Conservation (phyloP, 2,329 filamentous ascomycete genomes). For the Ilyonectria destructans region DNA sequence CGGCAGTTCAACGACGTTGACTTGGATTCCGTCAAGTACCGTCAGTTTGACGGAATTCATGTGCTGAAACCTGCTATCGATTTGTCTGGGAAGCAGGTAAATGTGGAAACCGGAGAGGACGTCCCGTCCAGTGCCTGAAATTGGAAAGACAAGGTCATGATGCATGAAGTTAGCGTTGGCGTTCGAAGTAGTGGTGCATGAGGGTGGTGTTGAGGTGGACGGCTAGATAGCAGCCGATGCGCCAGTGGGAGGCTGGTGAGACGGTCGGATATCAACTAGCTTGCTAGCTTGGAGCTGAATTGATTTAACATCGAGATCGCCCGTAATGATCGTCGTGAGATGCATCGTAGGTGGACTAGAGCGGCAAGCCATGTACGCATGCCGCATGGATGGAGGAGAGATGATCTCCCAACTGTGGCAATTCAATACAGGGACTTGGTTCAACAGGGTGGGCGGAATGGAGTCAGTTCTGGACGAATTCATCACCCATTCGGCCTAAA, state of each 20-base stretch:
- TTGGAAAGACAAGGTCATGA: neutral
- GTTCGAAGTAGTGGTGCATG: neutral
- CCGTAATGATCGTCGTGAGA: conserved; percentile 25
- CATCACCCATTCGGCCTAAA: no score
- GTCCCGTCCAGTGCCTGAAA: conserved; percentile 20
- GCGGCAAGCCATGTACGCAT: conserved; percentile 49
- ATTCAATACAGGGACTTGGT: neutral
- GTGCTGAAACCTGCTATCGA: conserved; percentile 55
- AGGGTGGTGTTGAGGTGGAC: neutral
- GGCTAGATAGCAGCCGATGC: neutral
- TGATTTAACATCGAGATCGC: conserved; percentile 33
- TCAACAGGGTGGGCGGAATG: conserved; percentile 13
- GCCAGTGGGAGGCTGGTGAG: neutral
- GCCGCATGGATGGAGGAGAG: conserved; percentile 20
- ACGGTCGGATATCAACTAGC: neutral
- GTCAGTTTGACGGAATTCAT: conserved; percentile 56
- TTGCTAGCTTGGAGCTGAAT: neutral
- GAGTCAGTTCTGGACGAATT: neutral
- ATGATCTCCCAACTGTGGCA: conserved; percentile 20
- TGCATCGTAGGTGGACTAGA: conserved; percentile 16
- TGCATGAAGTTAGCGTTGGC: neutral
- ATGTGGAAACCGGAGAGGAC: conserved; percentile 30
- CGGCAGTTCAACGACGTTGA: conserved; percentile 61
- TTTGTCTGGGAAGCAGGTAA: conserved; percentile 53
- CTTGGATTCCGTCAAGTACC: conserved; percentile 56